Evolutionary conservation across 805 yeast genomes (phyloP).

Genomic region (Spathaspora passalidarum): DNA sequence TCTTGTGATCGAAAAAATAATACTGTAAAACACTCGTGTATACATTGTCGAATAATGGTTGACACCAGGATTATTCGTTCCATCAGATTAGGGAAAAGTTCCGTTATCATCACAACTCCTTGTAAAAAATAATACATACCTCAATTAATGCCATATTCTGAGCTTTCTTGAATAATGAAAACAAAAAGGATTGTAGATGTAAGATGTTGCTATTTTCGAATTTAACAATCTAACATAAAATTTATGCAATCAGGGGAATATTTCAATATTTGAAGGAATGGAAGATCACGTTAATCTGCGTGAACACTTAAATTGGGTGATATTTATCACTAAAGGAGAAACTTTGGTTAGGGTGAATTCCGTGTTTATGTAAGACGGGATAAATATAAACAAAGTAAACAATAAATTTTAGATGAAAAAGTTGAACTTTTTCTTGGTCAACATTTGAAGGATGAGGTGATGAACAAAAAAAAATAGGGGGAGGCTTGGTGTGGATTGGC

Average conservation of each 20-base stretch:
- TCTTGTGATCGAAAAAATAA: no score
- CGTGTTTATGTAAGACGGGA: neutral
- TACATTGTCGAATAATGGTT: no score
- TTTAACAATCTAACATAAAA: neutral
- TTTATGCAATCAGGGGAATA: neutral
- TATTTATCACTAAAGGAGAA: neutral
- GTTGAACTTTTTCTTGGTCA: neutral
- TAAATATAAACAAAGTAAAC: no score
- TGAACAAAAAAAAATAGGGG: neutral
- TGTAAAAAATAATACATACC: neutral
- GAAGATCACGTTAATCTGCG: neutral
- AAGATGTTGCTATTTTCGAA: neutral
- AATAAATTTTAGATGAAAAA: no score
- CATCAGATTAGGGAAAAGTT: no score
- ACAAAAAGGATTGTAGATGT: neutral
- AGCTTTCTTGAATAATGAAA: neutral
- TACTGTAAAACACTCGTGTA: no score
- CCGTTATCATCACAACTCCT: neutral
- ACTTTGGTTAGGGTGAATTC: neutral
- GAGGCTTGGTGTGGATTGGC: no score
- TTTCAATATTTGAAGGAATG: neutral
- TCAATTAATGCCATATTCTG: conserved; percentile 1
- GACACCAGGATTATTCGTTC: no score
- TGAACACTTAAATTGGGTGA: no score
- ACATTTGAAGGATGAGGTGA: neutral